Percentiles rank a stretch among this genome's conserved stretches.
Evolutionary conservation across 2,329 filamentous ascomycete genomes (phyloP).

Genomic region (Pseudocercospora macadamiae): DNA sequence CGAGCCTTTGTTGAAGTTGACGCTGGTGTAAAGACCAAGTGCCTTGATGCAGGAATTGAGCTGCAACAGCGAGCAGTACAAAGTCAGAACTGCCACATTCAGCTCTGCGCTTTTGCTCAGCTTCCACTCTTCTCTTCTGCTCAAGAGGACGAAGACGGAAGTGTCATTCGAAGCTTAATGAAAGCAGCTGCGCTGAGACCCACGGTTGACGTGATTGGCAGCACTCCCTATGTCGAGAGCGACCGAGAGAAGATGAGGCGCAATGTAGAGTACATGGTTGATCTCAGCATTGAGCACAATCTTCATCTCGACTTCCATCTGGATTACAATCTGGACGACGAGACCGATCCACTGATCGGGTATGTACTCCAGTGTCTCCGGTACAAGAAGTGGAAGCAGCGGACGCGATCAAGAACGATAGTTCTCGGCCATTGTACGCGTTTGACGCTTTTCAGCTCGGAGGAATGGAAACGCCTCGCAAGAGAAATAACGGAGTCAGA

Average conservation of each 20-base stretch:
- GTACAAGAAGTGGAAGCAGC: constrained; percentile 52
- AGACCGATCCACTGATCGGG: constrained; percentile 56
- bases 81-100: constrained; percentile 58
- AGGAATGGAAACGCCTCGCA: constrained; percentile 56
- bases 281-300: constrained; percentile 52
- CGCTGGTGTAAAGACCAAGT: constrained; percentile 60
- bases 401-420: constrained; percentile 51
- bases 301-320: constrained; percentile 72
- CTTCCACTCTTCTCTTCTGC: constrained; percentile 65
- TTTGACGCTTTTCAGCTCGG: constrained; percentile 58
- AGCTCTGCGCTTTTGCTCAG: constrained; percentile 73
- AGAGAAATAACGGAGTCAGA: constrained; percentile 49
- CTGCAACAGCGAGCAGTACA: constrained; percentile 57
- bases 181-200: constrained; percentile 45
- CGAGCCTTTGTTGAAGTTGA: constrained; percentile 74
- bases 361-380: constrained; percentile 57
- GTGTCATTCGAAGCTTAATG: constrained; percentile 57
- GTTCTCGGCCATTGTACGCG: constrained; percentile 71
- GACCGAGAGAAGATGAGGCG: constrained; percentile 50
- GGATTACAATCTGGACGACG: constrained; percentile 66
- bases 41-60: constrained; percentile 59
- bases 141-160: constrained; percentile 41
- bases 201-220: constrained; percentile 64
- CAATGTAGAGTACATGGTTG: constrained; percentile 68
- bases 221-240: constrained; percentile 71